Evolutionary conservation across 257 asterid genomes (phyloP).

Genomic region (Craterostigma plantagineum): DNA sequence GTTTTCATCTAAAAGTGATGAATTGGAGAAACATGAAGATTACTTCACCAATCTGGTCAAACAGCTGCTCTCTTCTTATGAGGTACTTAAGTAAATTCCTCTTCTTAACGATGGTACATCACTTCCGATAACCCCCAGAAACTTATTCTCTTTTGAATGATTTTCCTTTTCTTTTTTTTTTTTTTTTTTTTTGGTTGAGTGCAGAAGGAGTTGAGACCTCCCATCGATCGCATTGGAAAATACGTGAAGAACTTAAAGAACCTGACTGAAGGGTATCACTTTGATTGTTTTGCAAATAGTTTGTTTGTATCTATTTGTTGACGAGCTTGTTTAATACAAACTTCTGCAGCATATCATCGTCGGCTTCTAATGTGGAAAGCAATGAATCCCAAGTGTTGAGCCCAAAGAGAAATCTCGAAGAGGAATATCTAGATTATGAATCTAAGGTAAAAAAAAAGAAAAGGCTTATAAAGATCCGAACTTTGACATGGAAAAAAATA

Average conservation of each 20-base stretch:
- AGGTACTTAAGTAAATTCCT: slow-evolving; percentile 33
- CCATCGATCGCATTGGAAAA: slow-evolving; percentile 61
- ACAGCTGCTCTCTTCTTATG: slow-evolving; percentile 59
- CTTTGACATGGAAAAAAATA: too few species aligned
- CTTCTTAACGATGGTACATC: neutral
- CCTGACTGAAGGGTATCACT: slow-evolving; percentile 44
- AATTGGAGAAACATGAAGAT: slow-evolving; percentile 59
- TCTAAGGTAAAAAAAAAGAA: slow-evolving; percentile 44
- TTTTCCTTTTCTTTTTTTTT: too few species aligned
- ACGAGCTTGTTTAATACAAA: neutral
- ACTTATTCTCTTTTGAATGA: slow-evolving; percentile 5
- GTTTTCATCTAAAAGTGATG: slow-evolving; percentile 41
- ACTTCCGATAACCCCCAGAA: neutral
- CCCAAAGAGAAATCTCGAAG: slow-evolving; percentile 79
- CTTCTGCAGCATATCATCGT: slow-evolving; percentile 29
- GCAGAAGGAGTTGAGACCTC: slow-evolving; percentile 72
- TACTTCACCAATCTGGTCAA: slow-evolving; percentile 58
- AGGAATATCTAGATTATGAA: slow-evolving; percentile 76
- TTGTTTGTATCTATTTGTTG: too few species aligned
- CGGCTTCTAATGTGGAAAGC: slow-evolving; percentile 21
- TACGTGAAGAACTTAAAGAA: slow-evolving; percentile 75
- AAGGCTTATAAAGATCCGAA: too few species aligned
- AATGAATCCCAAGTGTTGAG: slow-evolving; percentile 29
- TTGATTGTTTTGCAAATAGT: slow-evolving; percentile 7
- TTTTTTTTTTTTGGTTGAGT: slow-evolving; percentile 7